These are phyloP conservation scores for Eucalyptus paniculata DNA, from an alignment of 345 rosid species.

Conservation along the genomic window DNA sequence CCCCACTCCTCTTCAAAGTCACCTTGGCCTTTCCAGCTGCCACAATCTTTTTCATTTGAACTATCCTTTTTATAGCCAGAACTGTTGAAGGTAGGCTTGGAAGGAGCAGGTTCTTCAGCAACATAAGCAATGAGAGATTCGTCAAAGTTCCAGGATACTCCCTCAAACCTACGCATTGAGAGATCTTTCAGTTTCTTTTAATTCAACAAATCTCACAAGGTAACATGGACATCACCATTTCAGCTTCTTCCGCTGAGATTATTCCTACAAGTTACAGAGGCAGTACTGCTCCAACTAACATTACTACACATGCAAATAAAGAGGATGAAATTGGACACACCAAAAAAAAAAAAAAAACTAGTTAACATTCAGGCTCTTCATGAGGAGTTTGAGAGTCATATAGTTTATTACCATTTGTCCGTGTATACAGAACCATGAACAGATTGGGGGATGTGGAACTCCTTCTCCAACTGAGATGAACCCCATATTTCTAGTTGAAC, in stretches of 20 bases:
- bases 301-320: neutral
- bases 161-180: slow-evolving; percentile 66
- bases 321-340: neutral
- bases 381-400: neutral
- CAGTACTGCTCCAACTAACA: neutral
- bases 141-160: slow-evolving; percentile 79
- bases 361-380: neutral
- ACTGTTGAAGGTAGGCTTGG: slow-evolving; percentile 55
- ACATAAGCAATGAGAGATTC: slow-evolving; percentile 72
- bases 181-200: neutral
- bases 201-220: neutral
- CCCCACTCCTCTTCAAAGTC: slow-evolving; percentile 99
- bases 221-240: neutral
- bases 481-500: slow-evolving; percentile 78
- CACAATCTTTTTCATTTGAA: slow-evolving; percentile 39
- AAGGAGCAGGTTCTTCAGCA: slow-evolving; percentile 67
- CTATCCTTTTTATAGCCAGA: slow-evolving; percentile 43
- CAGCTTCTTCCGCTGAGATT: neutral
- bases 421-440: slow-evolving; percentile 73
- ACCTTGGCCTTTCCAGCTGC: slow-evolving; percentile 92
- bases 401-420: slow-evolving; percentile 66
- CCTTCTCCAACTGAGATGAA: slow-evolving; percentile 68
- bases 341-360: neutral
- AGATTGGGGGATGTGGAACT: slow-evolving; percentile 63
- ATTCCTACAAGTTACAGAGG: neutral